Conservation (phyloP, 306 rosid genomes). For the Parietaria judaica region DNA sequence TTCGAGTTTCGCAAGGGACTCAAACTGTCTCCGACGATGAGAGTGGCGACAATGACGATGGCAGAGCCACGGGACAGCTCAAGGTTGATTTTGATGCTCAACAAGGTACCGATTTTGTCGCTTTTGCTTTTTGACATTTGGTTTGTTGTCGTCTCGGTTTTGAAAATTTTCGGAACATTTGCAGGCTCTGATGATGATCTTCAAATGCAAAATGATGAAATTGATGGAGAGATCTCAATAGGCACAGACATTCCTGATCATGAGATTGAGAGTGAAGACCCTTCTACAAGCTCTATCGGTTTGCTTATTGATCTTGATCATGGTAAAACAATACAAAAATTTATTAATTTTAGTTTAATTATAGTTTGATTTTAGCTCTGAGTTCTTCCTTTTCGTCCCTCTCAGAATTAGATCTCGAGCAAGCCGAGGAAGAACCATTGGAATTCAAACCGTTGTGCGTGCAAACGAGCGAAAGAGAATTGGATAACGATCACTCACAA, state of each 20-base stretch:
- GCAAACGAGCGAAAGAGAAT: slow-evolving; percentile 33
- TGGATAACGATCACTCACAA: slow-evolving; percentile 23
- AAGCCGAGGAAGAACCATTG: slow-evolving; percentile 33
- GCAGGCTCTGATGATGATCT: slow-evolving; percentile 44
- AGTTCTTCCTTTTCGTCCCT: background rate
- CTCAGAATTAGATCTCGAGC: slow-evolving; percentile 24
- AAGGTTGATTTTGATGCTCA: slow-evolving; percentile 36
- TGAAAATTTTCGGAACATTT: slow-evolving; percentile 8
- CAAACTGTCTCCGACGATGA: slow-evolving; percentile 28
- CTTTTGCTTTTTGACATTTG: background rate
- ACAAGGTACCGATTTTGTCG: slow-evolving; percentile 33
- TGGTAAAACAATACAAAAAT: slow-evolving; percentile 32
- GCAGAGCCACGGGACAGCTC: slow-evolving; percentile 22
- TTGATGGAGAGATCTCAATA: slow-evolving; percentile 65
- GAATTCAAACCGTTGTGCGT: slow-evolving; percentile 45
- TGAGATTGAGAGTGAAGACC: slow-evolving; percentile 46
- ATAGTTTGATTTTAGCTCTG: background rate
- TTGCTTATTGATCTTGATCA: slow-evolving; percentile 25
- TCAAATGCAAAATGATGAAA: slow-evolving; percentile 42
- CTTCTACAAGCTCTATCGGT: slow-evolving; percentile 39
- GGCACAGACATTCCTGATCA: slow-evolving; percentile 92
- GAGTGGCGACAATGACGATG: slow-evolving; percentile 12
- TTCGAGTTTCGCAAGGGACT: slow-evolving; percentile 24
- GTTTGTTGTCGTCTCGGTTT: background rate
- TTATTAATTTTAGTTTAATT: slow-evolving; percentile 4